Evolutionary conservation across 164 flowering plant genomes (phyloP).

Genomic region (Berberis vulgaris): DNA sequence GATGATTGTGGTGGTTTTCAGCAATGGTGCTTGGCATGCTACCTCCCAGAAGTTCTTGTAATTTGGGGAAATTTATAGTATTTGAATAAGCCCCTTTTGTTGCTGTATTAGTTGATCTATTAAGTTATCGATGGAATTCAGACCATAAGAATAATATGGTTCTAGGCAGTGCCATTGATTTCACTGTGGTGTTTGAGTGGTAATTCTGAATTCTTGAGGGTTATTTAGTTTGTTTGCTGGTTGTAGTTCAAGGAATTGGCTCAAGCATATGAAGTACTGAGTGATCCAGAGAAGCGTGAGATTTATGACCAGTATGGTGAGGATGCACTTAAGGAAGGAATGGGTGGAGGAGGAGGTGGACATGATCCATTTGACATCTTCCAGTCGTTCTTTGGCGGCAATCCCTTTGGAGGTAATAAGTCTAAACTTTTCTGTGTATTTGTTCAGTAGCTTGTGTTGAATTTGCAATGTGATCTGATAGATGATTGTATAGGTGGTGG

Average conservation of each 20-base stretch:
- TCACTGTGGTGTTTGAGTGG: not conserved
- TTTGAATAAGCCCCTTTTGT: too few species aligned
- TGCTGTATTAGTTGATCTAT: too few species aligned
- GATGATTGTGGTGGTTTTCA: too few species aligned
- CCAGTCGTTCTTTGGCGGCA: conserved; percentile 74
- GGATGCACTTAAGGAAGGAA: conserved; percentile 93
- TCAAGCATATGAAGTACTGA: conserved; percentile 85
- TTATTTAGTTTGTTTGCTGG: not conserved
- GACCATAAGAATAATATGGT: too few species aligned
- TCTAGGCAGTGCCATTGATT: not conserved
- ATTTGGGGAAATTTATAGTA: too few species aligned
- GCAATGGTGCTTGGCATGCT: too few species aligned
- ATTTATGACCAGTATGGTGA: conserved; percentile 87
- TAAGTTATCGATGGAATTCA: too few species aligned
- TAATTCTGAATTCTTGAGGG: not conserved
- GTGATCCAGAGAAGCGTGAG: conserved; percentile 85
- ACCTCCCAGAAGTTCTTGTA: too few species aligned
- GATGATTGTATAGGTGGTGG: conserved; percentile 30
- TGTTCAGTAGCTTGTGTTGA: not conserved
- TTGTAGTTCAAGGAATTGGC: conserved; percentile 82
- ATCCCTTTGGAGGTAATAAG: conserved; percentile 51
- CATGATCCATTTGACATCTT: conserved; percentile 85
- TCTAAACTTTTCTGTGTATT: not conserved
- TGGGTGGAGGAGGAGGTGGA: conserved; percentile 58
- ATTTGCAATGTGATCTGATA: not conserved